Evolutionary conservation across 2,329 filamentous ascomycete species (phyloP).

Genomic region (Bipolaris zeicola): DNA sequence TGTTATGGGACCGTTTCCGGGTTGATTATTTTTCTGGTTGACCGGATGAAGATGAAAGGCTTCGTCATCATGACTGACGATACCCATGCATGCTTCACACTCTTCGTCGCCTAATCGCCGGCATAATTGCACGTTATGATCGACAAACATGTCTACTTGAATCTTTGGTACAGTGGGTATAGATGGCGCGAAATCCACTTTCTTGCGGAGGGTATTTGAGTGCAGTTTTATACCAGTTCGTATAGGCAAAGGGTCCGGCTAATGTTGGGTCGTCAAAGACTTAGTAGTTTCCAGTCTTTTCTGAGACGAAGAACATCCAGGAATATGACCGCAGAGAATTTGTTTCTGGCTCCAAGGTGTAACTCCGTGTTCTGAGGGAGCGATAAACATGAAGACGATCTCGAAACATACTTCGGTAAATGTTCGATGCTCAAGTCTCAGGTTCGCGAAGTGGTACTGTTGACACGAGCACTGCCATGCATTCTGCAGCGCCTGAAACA

Average conservation of each 20-base stretch:
- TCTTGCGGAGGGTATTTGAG: too few species aligned
- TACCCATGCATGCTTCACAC: too few species aligned
- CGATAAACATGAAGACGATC: conserved; percentile 18
- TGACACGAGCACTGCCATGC: conserved; percentile 29
- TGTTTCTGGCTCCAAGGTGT: not conserved
- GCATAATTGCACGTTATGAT: too few species aligned
- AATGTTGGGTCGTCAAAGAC: not conserved
- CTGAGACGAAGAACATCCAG: not conserved
- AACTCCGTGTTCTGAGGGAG: not conserved
- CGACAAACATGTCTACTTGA: too few species aligned
- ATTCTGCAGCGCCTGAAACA: conserved; percentile 24
- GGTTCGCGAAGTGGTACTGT: conserved; percentile 28
- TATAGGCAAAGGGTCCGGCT: too few species aligned
- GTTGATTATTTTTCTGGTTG: too few species aligned
- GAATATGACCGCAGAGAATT: not conserved
- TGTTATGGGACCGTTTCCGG: not conserved
- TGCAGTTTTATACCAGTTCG: too few species aligned
- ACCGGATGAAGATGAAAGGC: too few species aligned
- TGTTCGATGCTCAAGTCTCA: conserved; percentile 29
- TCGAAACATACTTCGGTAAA: conserved; percentile 24
- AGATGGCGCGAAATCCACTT: too few species aligned
- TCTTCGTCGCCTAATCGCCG: too few species aligned
- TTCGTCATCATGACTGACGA: too few species aligned
- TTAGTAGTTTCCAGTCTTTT: not conserved
- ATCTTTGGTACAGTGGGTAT: too few species aligned